phyloP scores from a whole-genome alignment of 345 rosid species.

The Clausena lansium region DNA sequence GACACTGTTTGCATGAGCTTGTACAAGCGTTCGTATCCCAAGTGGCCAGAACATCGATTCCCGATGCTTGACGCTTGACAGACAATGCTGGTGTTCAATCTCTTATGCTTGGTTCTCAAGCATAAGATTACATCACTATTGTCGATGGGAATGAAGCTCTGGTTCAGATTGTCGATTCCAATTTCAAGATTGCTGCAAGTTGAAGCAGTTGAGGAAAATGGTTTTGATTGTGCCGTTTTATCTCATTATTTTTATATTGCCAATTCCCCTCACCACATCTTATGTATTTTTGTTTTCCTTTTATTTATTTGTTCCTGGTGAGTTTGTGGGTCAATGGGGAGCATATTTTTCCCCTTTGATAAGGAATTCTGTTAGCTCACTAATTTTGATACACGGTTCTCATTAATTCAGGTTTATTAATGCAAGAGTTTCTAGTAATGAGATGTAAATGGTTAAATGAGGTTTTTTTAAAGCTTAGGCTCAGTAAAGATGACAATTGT shows the following conservation, averaged over 20 bases:
- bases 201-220: conserved; percentile 5
- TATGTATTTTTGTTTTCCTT: background rate
- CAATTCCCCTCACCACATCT: background rate
- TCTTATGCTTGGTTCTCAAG: conserved; percentile 7
- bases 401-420: background rate
- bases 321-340: background rate
- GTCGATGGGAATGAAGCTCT: conserved; percentile 68
- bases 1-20: conserved; percentile 90
- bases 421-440: background rate
- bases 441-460: background rate
- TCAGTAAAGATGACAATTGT: background rate
- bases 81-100: conserved; percentile 4
- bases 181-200: conserved; percentile 21
- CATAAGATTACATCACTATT: conserved; percentile 6
- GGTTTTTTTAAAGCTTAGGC: background rate
- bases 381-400: background rate
- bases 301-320: no score
- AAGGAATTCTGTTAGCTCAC: background rate
- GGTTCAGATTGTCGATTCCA: conserved; percentile 56
- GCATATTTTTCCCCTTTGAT: background rate
- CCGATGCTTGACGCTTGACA: conserved; percentile 49
- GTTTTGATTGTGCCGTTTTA: background rate
- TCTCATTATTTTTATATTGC: background rate
- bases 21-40: conserved; percentile 86
- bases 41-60: conserved; percentile 78